A percentile compares a stretch with the other conserved stretches of the same genome.
These are phyloP conservation scores for Kodamaea hsintzibuensis DNA, from an alignment of 805 yeast genomes.

Conservation along the genomic window DNA sequence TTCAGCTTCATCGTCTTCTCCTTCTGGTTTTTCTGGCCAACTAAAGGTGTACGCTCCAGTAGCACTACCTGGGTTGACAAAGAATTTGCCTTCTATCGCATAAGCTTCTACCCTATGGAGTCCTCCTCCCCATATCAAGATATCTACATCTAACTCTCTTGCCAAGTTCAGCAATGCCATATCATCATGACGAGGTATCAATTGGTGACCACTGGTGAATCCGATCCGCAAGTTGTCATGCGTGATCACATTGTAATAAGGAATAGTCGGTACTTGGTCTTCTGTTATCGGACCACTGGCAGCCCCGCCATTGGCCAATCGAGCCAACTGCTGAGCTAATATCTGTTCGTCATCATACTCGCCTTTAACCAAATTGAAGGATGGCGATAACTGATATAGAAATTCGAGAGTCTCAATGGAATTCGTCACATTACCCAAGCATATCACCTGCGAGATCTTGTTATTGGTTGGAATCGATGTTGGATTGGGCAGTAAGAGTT, in stretches of 20 bases:
- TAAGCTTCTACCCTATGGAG: conserved; percentile 86
- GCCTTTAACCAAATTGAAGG: conserved; percentile 76
- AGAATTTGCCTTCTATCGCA: conserved; percentile 87
- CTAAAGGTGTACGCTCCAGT: conserved; percentile 80
- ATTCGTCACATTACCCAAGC: conserved; percentile 81
- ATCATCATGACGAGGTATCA: conserved; percentile 87
- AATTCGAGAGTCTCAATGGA: conserved; percentile 64
- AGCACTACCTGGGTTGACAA: conserved; percentile 95
- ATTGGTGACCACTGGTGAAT: conserved; percentile 77
- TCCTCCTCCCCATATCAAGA: conserved; percentile 90
- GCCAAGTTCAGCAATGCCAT: conserved; percentile 79
- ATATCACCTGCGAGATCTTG: conserved; percentile 79
- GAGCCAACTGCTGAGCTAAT: conserved; percentile 32
- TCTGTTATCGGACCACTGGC: conserved; percentile 2
- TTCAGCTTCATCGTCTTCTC: conserved; percentile 39
- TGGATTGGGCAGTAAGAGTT: conserved; percentile 70
- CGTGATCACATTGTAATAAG: conserved; percentile 62
- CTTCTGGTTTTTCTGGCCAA: conserved; percentile 58
- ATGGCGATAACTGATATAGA: conserved; percentile 67
- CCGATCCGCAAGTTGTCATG: conserved; percentile 80
- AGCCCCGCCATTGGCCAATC: conserved; percentile 14
- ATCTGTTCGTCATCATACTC: conserved; percentile 63
- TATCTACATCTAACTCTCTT: conserved; percentile 88
- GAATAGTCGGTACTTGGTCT: conserved; percentile 13
- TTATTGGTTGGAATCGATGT: conserved; percentile 40